Percentiles rank a stretch among this genome's conserved stretches.
phyloP scores from a whole-genome alignment of 441 rosid genomes.

The Rhodomyrtus psidioides region DNA sequence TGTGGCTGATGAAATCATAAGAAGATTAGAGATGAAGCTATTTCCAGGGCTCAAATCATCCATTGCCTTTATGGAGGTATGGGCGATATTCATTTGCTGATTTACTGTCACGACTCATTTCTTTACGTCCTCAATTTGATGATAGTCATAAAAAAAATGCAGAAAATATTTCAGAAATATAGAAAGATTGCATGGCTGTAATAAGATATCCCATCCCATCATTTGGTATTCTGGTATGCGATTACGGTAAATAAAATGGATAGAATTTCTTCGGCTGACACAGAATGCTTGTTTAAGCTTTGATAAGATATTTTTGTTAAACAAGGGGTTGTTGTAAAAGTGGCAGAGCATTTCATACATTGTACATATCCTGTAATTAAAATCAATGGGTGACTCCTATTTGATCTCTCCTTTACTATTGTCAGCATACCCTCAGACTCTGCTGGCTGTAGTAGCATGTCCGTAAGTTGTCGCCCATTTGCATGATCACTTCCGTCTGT shows the following conservation, averaged over 20 bases:
- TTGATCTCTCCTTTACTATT: not conserved
- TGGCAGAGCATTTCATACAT: not conserved
- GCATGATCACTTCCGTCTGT: not conserved
- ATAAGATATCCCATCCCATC: not conserved
- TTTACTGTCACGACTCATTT: not conserved
- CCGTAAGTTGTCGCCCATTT: not conserved
- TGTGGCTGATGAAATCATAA: constrained; percentile 55
- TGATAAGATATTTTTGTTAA: not conserved
- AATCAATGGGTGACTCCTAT: not conserved
- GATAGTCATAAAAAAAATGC: not conserved
- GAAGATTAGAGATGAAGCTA: constrained; percentile 76
- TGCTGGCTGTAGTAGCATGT: not conserved
- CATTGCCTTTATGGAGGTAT: constrained; percentile 79
- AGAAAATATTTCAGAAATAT: not conserved
- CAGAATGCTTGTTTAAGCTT: not conserved
- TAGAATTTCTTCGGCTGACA: not conserved
- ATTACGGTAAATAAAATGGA: not conserved
- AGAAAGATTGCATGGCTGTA: not conserved
- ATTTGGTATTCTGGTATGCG: not conserved
- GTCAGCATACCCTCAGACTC: not conserved
- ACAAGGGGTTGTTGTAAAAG: not conserved
- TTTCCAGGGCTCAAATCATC: constrained; percentile 81
- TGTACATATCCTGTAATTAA: not conserved
- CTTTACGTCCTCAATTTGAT: not conserved
- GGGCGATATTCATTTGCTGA: not conserved